phyloP scores from a whole-genome alignment of 495 filamentous ascomycete genomes.

The Hypomontagnella submonticulosa region DNA sequence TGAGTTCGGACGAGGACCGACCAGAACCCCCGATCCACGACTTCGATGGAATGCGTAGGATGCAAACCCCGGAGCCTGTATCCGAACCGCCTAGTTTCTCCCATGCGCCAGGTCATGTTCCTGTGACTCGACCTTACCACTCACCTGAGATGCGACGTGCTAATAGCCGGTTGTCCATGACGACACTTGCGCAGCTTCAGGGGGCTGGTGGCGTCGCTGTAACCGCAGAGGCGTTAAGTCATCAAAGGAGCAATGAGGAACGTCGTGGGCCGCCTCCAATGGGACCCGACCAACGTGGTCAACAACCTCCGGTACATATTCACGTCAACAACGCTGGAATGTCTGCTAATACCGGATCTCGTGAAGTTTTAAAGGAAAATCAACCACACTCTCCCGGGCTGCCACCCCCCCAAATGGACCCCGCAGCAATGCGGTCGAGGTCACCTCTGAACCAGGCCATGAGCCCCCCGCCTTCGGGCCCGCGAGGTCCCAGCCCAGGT shows the following conservation, averaged over 20 bases:
- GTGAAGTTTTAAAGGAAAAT: constrained; percentile 59
- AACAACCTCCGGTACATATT: constrained; percentile 56
- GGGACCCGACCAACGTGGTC: constrained; percentile 48
- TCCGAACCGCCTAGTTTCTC: constrained; percentile 78
- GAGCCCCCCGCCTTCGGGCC: constrained; percentile 22
- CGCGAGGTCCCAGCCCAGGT: constrained; percentile 40
- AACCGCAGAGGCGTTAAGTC: constrained; percentile 19
- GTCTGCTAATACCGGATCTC: constrained; percentile 63
- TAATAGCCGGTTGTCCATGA: constrained; percentile 82
- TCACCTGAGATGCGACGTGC: constrained; percentile 79
- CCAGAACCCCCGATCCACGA: constrained; percentile 50
- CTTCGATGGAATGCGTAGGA: constrained; percentile 64
- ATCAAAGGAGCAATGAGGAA: constrained; percentile 39
- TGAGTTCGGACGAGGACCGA: constrained; percentile 68
- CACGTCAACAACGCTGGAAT: constrained; percentile 57
- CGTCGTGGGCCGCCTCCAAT: constrained; percentile 45
- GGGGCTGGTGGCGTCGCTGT: constrained; percentile 67
- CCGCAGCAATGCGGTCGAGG: constrained; percentile 47
- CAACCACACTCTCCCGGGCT: constrained; percentile 46
- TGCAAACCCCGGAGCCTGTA: constrained; percentile 77
- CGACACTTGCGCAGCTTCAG: constrained; percentile 80
- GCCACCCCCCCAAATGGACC: constrained; percentile 49
- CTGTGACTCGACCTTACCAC: constrained; percentile 72
- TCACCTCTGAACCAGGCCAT: constrained; percentile 50
- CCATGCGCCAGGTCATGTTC: constrained; percentile 74